Evolutionary conservation across 192 early-diverging fungal species (phyloP), one percentile per base, ranked within the genome.

Genomic region (Backusella tarrabulga): DNA sequence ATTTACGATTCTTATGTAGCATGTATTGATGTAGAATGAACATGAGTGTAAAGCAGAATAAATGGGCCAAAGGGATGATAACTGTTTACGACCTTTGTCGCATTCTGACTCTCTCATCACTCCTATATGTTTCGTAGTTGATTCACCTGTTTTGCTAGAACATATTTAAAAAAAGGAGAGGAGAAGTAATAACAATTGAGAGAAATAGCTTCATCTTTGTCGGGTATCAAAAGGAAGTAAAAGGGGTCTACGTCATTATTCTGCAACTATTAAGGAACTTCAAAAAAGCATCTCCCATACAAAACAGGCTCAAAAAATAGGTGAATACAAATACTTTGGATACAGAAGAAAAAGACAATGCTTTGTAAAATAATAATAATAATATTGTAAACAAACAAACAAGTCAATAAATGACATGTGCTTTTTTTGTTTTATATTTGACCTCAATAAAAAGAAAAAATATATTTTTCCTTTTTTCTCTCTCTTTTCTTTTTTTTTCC

Each of bases 1-100:
- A 93, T 97, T 44, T 98, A 96, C 84, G 95, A 99, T 69, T 97
- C 93, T 85, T 94, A 92, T 78, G 93, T 98, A 66, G 90, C 91
- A 26, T 95, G 96, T 75, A 87, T 99, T 67, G 87, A 93, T 71
- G 90, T 93, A 40, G 93, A 97, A 81, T 93, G 92, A 40, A 40
- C 38, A 1, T 40, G 38, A 32, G 32, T 40, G 79, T 77, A 32
- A 26, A 72, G 9, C 4, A 26, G 35, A n/a, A 35, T 68, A 21
- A 69, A 34, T 86, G 87, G 95, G 91, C 42, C 96, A 97, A 79
- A 96, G 97, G 84, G 96, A 98, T 85, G 96, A 96, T 82, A 95
- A 97, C 85, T 93, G 95, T 73, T 85, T 98, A 76, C 92, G 97
- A 52, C 90, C 92, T 32, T 86, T 98, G 68, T 95, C 93, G 15